Percentiles rank a stretch among this genome's conserved stretches.
Conservation (phyloP, 2,329 filamentous ascomycete species). For the Ceratocystis lukuohia region DNA sequence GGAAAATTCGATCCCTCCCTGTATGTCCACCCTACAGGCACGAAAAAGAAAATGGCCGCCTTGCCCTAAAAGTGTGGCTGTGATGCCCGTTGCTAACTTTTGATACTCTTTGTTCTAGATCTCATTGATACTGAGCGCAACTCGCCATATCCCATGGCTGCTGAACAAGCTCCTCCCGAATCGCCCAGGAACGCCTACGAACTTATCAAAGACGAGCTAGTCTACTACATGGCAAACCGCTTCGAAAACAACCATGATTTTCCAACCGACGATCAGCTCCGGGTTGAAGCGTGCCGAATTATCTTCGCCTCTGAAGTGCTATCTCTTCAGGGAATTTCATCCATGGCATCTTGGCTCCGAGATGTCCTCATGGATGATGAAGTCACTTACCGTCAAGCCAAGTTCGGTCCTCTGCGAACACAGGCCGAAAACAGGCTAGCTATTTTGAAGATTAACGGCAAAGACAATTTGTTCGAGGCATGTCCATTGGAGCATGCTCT, state of each 20-base stretch:
- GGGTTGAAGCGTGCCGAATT: constrained; percentile 45
- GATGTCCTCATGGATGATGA: constrained; percentile 43
- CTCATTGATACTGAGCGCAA: constrained; percentile 51
- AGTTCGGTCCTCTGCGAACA: constrained; percentile 35
- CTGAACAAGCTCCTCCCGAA: constrained; percentile 32
- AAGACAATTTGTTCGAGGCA: constrained; percentile 42
- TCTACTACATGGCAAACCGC: constrained; percentile 37
- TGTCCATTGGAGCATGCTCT: constrained; percentile 44
- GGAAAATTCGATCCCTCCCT: constrained; percentile 53
- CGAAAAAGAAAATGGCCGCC: constrained; percentile 26
- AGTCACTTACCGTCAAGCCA: constrained; percentile 31
- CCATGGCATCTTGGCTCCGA: constrained; percentile 40
- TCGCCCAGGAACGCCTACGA: constrained; percentile 47
- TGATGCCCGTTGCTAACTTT: constrained; percentile 2
- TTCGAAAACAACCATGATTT: constrained; percentile 30
- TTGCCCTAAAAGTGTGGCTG: constrained; percentile 30
- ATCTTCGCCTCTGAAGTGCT: constrained; percentile 41
- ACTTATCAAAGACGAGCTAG: constrained; percentile 44
- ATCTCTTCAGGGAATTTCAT: constrained; percentile 29
- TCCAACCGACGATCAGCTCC: constrained; percentile 40
- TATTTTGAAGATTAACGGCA: constrained; percentile 43
- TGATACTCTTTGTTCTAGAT: constrained; percentile 30
- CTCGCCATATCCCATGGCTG: constrained; percentile 40
- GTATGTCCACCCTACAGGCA: constrained; percentile 30
- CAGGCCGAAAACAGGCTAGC: constrained; percentile 36